Base-by-base conservation (phyloP, 208 protist genomes). In the Acanthamoeba lenticulata region DNA sequence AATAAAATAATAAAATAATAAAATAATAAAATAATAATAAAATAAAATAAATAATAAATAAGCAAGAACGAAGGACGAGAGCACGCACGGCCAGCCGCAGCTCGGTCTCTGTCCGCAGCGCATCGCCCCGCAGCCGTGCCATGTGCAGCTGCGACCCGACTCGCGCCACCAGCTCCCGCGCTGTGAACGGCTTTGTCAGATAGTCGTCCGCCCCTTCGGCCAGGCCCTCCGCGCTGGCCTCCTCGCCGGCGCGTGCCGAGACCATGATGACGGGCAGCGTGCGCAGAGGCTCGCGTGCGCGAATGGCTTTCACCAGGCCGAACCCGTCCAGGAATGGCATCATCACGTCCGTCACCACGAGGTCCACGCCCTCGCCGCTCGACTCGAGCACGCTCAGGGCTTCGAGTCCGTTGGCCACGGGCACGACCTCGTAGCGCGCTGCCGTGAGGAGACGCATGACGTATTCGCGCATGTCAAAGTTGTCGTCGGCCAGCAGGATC, bases 281-380 rank as follows among this genome's bases (percentile, higher is more conserved):
- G 36, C 47, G 42, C 27, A 77, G 88, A 1, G 0, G 19, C 40
- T n/a, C 15, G 7, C 45, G 44, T 15, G 90, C 15, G 4, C 74
- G 44, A 38, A 74, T 38, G 34, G 32, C 92, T 29, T 81, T 89
- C 17, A 92, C 44, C 0, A 94, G 45, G 19, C 55, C 42, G 29
- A 94, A 94, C 0, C 94, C 94, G 44, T 95, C 94, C n/a, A 95
- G n/a, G 21, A 83, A 62, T 2, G 94, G 94, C 94, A 95, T 95
- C 94, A 95, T 95, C 15, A 95, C 94, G 5, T 95, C 94, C 19
- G 55, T 93, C 57, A 95, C 42, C 21, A 95, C 90, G 17, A 94
- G 83, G 34, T 94, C 93, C 5, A 90, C 38, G 1, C 29, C 79
- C 9, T 60, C 5, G 0, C 13, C 13, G 3, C 38, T n/a, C 17